Conservation (phyloP, 768 basidiomycete genomes). For the Serendipita sp. region DNA sequence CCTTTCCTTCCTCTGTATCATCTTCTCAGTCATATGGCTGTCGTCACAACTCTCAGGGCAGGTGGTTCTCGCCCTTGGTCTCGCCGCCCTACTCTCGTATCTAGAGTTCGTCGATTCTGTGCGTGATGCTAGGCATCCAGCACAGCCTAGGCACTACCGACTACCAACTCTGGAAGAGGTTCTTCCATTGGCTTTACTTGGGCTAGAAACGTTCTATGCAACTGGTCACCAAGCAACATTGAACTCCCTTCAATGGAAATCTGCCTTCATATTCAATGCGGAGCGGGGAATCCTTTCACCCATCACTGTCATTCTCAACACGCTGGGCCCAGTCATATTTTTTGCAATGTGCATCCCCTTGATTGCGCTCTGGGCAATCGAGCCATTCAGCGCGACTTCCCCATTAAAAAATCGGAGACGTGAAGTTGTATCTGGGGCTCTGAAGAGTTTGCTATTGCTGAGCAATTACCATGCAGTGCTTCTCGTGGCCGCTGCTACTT, state of each 20-base stretch:
- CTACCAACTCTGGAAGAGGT: slow-evolving; percentile 44
- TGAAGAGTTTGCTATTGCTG: neutral
- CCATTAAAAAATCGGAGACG: neutral
- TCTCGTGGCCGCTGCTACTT: slow-evolving; percentile 51
- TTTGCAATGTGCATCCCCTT: slow-evolving; percentile 53
- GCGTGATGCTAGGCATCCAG: slow-evolving; percentile 42
- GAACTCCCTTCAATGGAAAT: slow-evolving; percentile 88
- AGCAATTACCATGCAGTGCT: slow-evolving; percentile 42
- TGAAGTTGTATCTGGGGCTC: neutral
- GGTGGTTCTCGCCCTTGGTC: slow-evolving; percentile 46
- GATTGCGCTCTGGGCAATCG: slow-evolving; percentile 67
- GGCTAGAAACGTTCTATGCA: slow-evolving; percentile 59
- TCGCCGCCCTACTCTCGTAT: slow-evolving; percentile 54
- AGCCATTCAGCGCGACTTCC: slow-evolving; percentile 32
- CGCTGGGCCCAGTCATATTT: slow-evolving; percentile 56
- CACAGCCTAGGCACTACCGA: slow-evolving; percentile 23
- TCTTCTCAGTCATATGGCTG: slow-evolving; percentile 35
- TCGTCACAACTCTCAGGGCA: slow-evolving; percentile 73
- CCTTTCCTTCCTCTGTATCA: slow-evolving; percentile 60
- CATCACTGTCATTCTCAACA: slow-evolving; percentile 59
- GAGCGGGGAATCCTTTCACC: slow-evolving; percentile 54
- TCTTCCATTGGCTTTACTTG: slow-evolving; percentile 58
- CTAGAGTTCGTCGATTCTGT: slow-evolving; percentile 71
- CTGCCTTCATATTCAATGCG: slow-evolving; percentile 71
- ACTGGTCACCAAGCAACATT: slow-evolving; percentile 90